Evolutionary conservation across 345 rosid genomes (phyloP).

Genomic region (Toxicodendron radicans): DNA sequence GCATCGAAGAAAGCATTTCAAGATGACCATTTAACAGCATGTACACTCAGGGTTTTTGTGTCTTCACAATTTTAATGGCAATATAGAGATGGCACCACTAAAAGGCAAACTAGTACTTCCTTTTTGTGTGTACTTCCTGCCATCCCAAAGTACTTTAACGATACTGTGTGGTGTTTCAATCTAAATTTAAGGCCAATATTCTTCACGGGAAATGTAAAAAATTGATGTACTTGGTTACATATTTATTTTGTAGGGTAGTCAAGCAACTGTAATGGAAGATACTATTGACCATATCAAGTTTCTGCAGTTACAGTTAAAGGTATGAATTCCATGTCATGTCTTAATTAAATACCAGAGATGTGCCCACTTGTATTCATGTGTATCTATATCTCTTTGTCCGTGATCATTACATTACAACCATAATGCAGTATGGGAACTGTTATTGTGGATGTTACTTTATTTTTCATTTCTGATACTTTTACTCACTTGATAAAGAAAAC

Average conservation of each 20-base stretch:
- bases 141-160: not conserved
- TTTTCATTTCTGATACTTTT: not conserved
- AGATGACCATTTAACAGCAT: not conserved
- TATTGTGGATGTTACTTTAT: not conserved
- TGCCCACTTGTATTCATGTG: not conserved
- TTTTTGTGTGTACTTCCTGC: not conserved
- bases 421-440: not conserved
- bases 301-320: constrained; percentile 65
- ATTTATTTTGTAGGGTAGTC: constrained; percentile 35
- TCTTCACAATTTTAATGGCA: constrained; percentile 1
- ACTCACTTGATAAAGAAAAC: not conserved
- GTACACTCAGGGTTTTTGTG: not conserved
- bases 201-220: not conserved
- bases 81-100: not conserved
- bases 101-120: not conserved
- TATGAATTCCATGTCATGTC: constrained; percentile 12
- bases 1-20: not conserved
- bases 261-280: constrained; percentile 38
- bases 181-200: not conserved
- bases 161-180: not conserved
- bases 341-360: not conserved
- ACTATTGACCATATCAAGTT: constrained; percentile 48
- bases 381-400: not conserved
- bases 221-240: constrained; percentile 2
- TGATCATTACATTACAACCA: not conserved